Conservation (phyloP, 2,329 filamentous ascomycete genomes). For the Aspergillus phoenicis region DNA sequence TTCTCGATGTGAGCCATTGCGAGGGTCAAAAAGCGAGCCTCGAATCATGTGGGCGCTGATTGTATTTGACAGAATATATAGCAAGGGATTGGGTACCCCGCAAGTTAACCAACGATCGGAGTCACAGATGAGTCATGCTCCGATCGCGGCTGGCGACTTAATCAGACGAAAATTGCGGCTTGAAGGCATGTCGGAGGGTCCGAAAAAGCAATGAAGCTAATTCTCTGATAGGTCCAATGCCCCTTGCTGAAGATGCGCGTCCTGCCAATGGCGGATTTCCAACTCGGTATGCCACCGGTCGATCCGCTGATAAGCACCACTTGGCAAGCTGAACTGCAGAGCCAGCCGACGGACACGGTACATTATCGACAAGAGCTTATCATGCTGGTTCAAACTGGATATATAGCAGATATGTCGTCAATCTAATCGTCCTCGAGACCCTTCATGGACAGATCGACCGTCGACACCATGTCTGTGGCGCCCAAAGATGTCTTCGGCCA, state of each 20-base stretch:
- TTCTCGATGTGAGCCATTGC: not conserved
- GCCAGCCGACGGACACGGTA: not conserved
- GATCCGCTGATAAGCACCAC: constrained; percentile 7
- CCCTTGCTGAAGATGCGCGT: not conserved
- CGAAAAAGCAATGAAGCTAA: not conserved
- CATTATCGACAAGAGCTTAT: not conserved
- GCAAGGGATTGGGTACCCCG: not conserved
- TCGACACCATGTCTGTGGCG: not conserved
- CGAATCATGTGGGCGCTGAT: not conserved
- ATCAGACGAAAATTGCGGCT: not conserved
- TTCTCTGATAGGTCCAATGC: not conserved
- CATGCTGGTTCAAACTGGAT: not conserved
- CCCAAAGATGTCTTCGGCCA: constrained; percentile 15
- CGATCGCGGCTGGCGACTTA: not conserved
- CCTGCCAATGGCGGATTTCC: not conserved
- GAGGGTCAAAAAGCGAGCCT: not conserved
- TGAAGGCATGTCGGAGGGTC: not conserved
- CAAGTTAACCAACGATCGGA: not conserved
- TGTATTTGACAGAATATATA: not conserved
- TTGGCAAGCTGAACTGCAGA: not conserved
- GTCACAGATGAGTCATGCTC: not conserved
- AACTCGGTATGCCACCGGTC: not conserved
- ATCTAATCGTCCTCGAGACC: not conserved
- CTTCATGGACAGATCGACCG: not conserved
- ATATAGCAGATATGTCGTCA: not conserved